Evolutionary conservation across 257 asterid species (phyloP).

Genomic region (Nicotiana sylvestris): DNA sequence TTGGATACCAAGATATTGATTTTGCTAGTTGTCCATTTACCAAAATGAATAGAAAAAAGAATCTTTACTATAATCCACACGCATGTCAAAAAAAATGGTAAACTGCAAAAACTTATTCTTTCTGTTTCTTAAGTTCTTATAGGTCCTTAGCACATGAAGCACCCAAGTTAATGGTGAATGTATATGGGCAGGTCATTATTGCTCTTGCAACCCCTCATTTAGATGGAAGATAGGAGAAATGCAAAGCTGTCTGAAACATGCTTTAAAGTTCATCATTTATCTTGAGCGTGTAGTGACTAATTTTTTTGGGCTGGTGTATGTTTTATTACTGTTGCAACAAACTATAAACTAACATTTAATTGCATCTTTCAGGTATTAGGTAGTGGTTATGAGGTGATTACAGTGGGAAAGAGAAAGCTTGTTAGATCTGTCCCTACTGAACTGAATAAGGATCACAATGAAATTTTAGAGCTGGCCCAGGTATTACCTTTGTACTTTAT

Average conservation of each 20-base stretch:
- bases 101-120: neutral
- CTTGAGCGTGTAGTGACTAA: no score
- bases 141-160: neutral
- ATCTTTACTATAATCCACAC: neutral
- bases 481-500: slow-evolving; percentile 30
- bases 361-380: slow-evolving; percentile 66
- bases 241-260: neutral
- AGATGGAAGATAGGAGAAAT: neutral
- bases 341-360: neutral
- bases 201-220: neutral
- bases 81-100: neutral
- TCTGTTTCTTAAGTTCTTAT: neutral
- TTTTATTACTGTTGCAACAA: neutral
- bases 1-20: neutral
- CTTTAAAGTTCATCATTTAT: no score
- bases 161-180: neutral
- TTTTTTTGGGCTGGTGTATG: no score
- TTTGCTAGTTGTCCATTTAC: neutral
- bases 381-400: slow-evolving; percentile 91
- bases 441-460: slow-evolving; percentile 93
- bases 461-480: slow-evolving; percentile 96
- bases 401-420: slow-evolving; percentile 85
- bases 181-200: neutral
- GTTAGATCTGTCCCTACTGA: slow-evolving; percentile 98
- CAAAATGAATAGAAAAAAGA: neutral